Percentiles rank a stretch among this genome's conserved stretches.
These are phyloP conservation scores for Diplogelasinospora grovesii DNA, from an alignment of 495 filamentous ascomycete genomes.

Conservation along the genomic window DNA sequence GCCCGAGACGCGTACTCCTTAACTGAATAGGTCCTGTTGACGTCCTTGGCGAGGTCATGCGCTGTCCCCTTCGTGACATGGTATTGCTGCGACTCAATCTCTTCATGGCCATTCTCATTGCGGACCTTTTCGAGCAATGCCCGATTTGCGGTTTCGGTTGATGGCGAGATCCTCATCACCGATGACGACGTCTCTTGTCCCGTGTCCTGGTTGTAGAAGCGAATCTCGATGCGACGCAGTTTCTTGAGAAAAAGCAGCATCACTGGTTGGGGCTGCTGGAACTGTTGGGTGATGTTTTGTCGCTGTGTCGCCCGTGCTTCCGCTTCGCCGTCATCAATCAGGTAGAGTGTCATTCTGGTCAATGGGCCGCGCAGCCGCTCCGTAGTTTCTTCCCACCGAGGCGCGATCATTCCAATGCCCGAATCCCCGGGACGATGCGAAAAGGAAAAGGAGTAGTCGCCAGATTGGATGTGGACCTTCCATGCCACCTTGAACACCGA, in stretches of 20 bases:
- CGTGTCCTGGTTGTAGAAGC: constrained; percentile 15
- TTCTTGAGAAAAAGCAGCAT: constrained; percentile 36
- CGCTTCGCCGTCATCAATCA: constrained; percentile 20
- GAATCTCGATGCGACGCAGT: constrained; percentile 23
- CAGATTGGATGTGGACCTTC: constrained; percentile 43
- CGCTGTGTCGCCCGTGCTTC: constrained; percentile 7
- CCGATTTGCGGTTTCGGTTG: neutral
- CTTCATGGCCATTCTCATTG: neutral
- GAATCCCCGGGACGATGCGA: constrained; percentile 20
- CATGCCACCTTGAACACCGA: constrained; percentile 44
- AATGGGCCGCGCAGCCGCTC: constrained; percentile 11
- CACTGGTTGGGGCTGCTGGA: constrained; percentile 25
- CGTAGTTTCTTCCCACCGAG: constrained; percentile 26
- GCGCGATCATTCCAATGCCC: constrained; percentile 40
- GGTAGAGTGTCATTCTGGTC: constrained; percentile 29
- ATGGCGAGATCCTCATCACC: neutral
- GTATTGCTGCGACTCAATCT: neutral
- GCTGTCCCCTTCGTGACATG: constrained; percentile 19
- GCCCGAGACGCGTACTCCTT: constrained; percentile 9
- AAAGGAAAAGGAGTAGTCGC: constrained; percentile 41
- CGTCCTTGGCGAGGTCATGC: constrained; percentile 19
- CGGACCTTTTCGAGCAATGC: constrained; percentile 1
- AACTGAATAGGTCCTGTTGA: constrained; percentile 23
- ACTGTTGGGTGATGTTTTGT: constrained; percentile 21
- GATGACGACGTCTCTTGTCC: neutral